phyloP scores from a whole-genome alignment of 129 eudicot genomes.

The Escallonia rubra region DNA sequence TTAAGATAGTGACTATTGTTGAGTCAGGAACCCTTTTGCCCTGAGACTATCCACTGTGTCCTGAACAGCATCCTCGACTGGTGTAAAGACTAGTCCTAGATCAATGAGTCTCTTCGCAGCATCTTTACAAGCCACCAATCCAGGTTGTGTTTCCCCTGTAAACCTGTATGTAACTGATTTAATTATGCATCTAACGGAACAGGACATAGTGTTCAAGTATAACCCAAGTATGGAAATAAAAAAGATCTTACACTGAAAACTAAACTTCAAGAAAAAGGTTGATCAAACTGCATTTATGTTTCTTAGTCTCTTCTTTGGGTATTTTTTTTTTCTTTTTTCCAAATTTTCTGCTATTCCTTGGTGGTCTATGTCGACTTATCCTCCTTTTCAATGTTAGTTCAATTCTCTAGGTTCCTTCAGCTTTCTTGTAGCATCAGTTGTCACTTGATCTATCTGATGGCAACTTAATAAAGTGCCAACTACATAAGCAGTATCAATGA shows the following conservation, averaged over 20 bases:
- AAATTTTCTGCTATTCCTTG: too few relatives aligned
- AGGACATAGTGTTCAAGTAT: not conserved
- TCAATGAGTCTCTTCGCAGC: conserved; percentile 67
- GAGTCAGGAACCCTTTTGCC: conserved; percentile 49
- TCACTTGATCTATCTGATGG: too few relatives aligned
- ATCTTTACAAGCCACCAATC: conserved; percentile 55
- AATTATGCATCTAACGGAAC: not conserved
- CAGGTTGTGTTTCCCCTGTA: conserved; percentile 66
- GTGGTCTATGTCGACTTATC: too few relatives aligned
- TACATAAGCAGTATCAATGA: not conserved
- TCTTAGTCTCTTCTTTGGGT: too few relatives aligned
- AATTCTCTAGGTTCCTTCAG: too few relatives aligned
- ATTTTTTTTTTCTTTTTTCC: too few relatives aligned
- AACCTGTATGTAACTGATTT: conserved; percentile 33
- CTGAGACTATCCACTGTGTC: conserved; percentile 66
- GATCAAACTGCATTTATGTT: not conserved
- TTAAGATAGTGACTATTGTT: conserved; percentile 4
- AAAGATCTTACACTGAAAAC: too few relatives aligned
- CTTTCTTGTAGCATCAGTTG: too few relatives aligned
- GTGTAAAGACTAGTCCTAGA: conserved; percentile 60
- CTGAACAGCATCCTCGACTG: conserved; percentile 57
- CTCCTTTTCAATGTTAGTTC: too few relatives aligned
- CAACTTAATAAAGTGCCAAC: not conserved
- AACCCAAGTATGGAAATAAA: too few relatives aligned
- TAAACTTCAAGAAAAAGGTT: too few relatives aligned